Evolutionary conservation across 1,139 yeast species (phyloP), one percentile per base, ranked within the genome.

Genomic region (Zygosaccharomyces pseudobailii): DNA sequence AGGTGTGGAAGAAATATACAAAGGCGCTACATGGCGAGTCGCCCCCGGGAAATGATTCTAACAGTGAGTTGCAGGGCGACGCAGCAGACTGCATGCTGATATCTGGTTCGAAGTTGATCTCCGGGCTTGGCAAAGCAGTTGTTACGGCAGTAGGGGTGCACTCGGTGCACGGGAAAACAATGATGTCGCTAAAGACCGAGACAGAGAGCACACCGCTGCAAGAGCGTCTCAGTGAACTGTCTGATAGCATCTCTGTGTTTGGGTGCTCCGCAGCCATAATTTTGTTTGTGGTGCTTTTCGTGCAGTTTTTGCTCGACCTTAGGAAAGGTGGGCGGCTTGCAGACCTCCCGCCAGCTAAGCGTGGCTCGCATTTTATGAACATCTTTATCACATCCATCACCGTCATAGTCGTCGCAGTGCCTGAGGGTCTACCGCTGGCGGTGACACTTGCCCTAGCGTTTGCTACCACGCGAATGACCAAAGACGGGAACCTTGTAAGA

Each of bases 391-490:
- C 95, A 31, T 84, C 97, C 1, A 85, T 92, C 52, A 89, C 98
- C 0, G 80, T 92, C 58, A 82, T 92, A 36, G 98, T 92, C 19
- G 98, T 92, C 45, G 99, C 98, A 0, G 96, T 92, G 17, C 99
- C 99, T 2, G 99, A 94, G 71, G 98, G 98, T 48, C 76, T 92
- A 52, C 98, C 98, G 0, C 73, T 92, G 48, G 98, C 98, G 0
- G 98, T 92, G 22, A 92, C 98, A 0, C 74, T 92, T 44, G 96
- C 98, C 0, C 75, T 92, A 58, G 98, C 98, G 0, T 92, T 92
- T 72, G 98, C 98, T 2, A 92, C 98, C 3, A 90, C 96, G 8
- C 79, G 97, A 69, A 92, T 92, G 98, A 90, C 96, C 23, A 87
- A 87, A 66, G 96, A 92, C 66, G 95, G 95, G 58, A 92, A 92